Base-by-base conservation (phyloP, 2,329 filamentous ascomycete species). In the Endoconidiophora polonica region DNA sequence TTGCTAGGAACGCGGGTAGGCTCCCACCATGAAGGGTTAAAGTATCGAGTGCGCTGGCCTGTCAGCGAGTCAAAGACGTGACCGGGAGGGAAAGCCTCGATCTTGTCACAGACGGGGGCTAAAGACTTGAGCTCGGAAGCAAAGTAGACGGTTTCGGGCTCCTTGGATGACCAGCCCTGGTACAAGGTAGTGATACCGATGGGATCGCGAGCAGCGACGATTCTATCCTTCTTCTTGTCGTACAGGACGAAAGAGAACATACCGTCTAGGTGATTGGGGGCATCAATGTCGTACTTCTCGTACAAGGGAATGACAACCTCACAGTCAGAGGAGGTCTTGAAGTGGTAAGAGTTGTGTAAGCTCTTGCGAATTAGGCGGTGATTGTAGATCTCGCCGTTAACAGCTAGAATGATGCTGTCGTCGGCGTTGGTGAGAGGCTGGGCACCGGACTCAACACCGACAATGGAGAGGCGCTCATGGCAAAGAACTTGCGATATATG, bases 341-440 rank as follows among this genome's bases (percentile, higher is more conserved):
- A 98, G 67, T 88, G 81, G 68, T 95, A 95, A 37, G 80, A 76
- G 54, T 72, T 78, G 68, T 86, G 86, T 60, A 95, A 72, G 59
- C 73, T 72, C 70, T 95, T 96, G 63, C 91, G 83, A 61, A 98
- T 74, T 61, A 94, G 77, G 63, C 90, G 84, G 71, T 98, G 91
- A 79, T 98, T 98, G 76, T 98, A 98, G 65, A 98, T 98, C 66
- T 98, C 91, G 68, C 91, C 91, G 68, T 98, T 98, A 77, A 96
- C 91, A 57, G 91, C 90, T 54, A 98, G 79, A 56, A 90, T 81
- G 60, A 98, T 81, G 59, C 74, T 82, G 57, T 80, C 82, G 65
- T 96, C 90, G 58, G 86, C 79, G 72, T 87, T 96, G 72, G 90
- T 83, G 57, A 98, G 74, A 56, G 91, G 91, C 69, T 98, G 91